Percentiles rank a stretch among this genome's conserved stretches.
Evolutionary conservation across 2,329 filamentous ascomycete genomes (phyloP).

Genomic region (Colletotrichum siamense): DNA sequence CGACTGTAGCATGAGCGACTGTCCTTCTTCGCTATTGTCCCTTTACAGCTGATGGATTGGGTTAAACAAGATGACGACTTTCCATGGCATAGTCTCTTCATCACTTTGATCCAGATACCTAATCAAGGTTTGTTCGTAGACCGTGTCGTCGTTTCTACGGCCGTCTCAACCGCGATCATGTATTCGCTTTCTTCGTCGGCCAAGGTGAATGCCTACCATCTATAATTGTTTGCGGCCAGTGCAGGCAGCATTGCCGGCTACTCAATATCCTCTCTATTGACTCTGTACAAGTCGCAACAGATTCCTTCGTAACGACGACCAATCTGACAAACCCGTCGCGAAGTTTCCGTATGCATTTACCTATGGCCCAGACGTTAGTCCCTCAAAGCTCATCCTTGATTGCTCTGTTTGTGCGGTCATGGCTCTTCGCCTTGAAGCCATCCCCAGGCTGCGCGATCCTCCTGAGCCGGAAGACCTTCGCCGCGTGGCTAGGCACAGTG

Average conservation of each 20-base stretch:
- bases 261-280: neutral
- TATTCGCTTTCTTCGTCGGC: neutral
- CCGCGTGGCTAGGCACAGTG: constrained; percentile 22
- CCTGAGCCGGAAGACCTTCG: constrained; percentile 24
- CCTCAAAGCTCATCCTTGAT: constrained; percentile 22
- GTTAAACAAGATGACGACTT: neutral
- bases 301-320: neutral
- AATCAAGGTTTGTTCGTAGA: neutral
- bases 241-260: neutral
- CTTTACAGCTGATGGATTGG: neutral
- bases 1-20: neutral
- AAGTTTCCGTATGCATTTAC: neutral
- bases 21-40: neutral
- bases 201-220: neutral
- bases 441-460: constrained; percentile 22
- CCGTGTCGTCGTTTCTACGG: neutral
- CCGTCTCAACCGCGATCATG: neutral
- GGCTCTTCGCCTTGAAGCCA: constrained; percentile 25
- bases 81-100: neutral
- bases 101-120: neutral
- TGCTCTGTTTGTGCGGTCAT: constrained; percentile 20
- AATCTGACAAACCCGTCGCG: neutral
- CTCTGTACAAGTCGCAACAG: neutral
- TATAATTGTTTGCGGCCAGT: neutral
- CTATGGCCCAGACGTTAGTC: neutral